Percentiles rank a stretch among this genome's conserved stretches.
Conservation (phyloP, 208 protist genomes). For the Trypanosoma lewisi region DNA sequence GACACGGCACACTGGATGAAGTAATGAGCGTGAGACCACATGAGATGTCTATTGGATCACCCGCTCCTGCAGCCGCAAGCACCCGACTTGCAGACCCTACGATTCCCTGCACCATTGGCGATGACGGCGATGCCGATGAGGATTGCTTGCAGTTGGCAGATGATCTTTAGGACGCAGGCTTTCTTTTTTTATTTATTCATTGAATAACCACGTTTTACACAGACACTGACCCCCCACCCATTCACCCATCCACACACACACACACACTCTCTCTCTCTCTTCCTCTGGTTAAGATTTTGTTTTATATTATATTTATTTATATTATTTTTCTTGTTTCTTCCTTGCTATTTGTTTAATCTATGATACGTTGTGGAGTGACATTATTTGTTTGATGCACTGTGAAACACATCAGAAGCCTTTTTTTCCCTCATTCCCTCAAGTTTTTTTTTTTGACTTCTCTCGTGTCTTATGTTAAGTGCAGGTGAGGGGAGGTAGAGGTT, state of each 20-base stretch:
- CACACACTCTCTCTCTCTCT: too few species aligned
- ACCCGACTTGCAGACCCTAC: background rate
- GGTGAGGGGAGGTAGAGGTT: too few species aligned
- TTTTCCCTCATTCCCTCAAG: too few species aligned
- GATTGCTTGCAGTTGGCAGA: slow-evolving; percentile 72
- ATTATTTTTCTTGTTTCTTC: slow-evolving; percentile 24
- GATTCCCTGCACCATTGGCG: slow-evolving; percentile 1
- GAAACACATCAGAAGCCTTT: too few species aligned
- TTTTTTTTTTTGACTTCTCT: too few species aligned
- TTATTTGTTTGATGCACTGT: too few species aligned
- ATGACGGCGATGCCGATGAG: slow-evolving; percentile 67
- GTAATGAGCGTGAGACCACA: background rate
- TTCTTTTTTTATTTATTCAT: slow-evolving; percentile 1
- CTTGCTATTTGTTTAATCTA: slow-evolving; percentile 17
- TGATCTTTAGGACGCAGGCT: slow-evolving; percentile 37
- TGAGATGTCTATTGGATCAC: slow-evolving; percentile 16
- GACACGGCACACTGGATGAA: background rate
- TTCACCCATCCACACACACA: too few species aligned
- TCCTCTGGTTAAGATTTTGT: too few species aligned
- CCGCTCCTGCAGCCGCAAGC: background rate
- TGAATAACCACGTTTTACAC: too few species aligned
- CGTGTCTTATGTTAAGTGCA: too few species aligned
- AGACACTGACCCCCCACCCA: too few species aligned
- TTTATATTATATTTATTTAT: slow-evolving; percentile 5
- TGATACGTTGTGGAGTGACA: too few species aligned